Evolutionary conservation across 805 yeast genomes (phyloP).

Genomic region (Teunomyces funiuensis): DNA sequence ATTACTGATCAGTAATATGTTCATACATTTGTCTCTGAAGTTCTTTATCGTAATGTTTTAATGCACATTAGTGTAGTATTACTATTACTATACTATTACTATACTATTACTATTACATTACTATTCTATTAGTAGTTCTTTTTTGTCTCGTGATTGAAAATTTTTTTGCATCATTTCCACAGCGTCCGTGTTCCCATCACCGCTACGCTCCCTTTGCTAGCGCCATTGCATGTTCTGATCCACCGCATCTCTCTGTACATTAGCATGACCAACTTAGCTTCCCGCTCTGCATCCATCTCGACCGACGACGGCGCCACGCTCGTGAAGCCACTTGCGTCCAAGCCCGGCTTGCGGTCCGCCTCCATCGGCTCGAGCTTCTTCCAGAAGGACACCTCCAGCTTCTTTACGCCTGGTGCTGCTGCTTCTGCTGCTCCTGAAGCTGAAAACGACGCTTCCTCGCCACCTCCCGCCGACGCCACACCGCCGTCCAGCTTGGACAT

Average conservation of each 20-base stretch:
- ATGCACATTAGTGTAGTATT: no score
- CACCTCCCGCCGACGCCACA: not conserved
- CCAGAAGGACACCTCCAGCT: slow-evolving; percentile 23
- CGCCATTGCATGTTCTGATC: slow-evolving; percentile 5
- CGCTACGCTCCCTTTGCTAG: slow-evolving; percentile 1
- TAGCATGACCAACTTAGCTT: slow-evolving; percentile 17
- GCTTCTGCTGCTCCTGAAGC: slow-evolving; percentile 9
- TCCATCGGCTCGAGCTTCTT: slow-evolving; percentile 28
- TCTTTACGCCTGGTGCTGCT: slow-evolving; percentile 18
- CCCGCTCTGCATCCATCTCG: slow-evolving; percentile 23
- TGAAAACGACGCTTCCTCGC: slow-evolving; percentile 1
- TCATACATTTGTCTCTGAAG: no score
- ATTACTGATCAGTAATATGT: no score
- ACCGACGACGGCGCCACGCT: slow-evolving; percentile 8
- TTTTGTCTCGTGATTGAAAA: slow-evolving; percentile 4
- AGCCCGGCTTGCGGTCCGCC: slow-evolving; percentile 15
- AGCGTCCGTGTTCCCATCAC: not conserved
- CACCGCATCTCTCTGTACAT: slow-evolving; percentile 4
- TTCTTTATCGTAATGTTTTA: no score
- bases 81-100: no score
- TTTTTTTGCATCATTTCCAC: slow-evolving; percentile 2
- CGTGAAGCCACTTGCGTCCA: slow-evolving; percentile 7
- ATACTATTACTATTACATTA: no score
- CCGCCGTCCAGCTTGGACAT: slow-evolving; percentile 34
- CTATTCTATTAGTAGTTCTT: not conserved